phyloP scores from a whole-genome alignment of 441 rosid genomes.

The Euphorbia celastroides region DNA sequence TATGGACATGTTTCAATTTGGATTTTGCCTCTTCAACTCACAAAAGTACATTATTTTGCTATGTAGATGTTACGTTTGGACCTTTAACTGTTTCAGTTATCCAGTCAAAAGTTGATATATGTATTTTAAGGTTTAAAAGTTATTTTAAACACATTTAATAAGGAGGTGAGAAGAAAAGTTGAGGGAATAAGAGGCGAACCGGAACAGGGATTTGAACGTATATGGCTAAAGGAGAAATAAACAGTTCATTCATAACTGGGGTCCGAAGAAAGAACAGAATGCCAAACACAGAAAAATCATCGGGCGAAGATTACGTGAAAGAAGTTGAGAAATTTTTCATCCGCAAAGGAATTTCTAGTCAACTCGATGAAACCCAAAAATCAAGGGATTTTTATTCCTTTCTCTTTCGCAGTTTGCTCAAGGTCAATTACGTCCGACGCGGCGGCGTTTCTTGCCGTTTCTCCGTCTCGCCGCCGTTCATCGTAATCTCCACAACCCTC shows the following conservation, averaged over 20 bases:
- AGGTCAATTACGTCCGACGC: conserved; percentile 33
- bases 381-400: conserved; percentile 43
- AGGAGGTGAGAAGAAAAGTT: too few species aligned
- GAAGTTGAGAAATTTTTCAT: not conserved
- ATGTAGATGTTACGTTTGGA: too few species aligned
- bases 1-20: too few species aligned
- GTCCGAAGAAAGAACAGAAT: not conserved
- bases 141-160: too few species aligned
- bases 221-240: too few species aligned
- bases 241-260: not conserved
- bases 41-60: too few species aligned
- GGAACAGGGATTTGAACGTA: too few species aligned
- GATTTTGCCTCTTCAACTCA: too few species aligned
- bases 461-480: conserved; percentile 42
- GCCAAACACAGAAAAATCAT: not conserved
- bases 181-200: too few species aligned
- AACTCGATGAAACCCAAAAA: conserved; percentile 25
- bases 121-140: too few species aligned
- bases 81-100: too few species aligned
- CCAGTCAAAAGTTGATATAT: too few species aligned
- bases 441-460: conserved; percentile 60
- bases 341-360: not conserved
- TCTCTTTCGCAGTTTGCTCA: conserved; percentile 41
- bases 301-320: not conserved
- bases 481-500: conserved; percentile 44